Percentiles rank a stretch among this genome's conserved stretches.
Conservation (phyloP, 768 basidiomycete genomes). For the Auricularia heimuer region DNA sequence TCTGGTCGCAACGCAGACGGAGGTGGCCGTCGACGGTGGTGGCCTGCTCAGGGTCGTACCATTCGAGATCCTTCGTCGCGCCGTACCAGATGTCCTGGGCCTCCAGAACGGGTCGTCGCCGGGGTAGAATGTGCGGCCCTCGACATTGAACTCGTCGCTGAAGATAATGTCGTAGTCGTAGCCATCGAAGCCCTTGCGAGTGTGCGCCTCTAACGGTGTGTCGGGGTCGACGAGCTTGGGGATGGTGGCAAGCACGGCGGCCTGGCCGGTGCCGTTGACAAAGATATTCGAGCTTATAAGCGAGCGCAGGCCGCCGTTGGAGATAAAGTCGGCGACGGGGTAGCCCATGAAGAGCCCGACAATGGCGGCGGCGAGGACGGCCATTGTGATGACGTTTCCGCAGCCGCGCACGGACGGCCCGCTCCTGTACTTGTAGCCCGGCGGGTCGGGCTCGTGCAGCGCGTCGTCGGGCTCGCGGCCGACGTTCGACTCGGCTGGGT, state of each 20-base stretch:
- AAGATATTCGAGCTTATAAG: constrained; percentile 41
- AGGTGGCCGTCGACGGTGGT: constrained; percentile 58
- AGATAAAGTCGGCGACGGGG: constrained; percentile 47
- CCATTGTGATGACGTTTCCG: constrained; percentile 64
- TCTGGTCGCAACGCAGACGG: constrained; percentile 56
- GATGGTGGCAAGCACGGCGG: constrained; percentile 34
- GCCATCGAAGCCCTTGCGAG: constrained; percentile 21
- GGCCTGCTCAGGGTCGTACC: constrained; percentile 60
- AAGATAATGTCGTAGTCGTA: constrained; percentile 22
- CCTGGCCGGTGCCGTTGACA: constrained; percentile 63
- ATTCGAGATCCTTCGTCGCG: constrained; percentile 19
- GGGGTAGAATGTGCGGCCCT: constrained; percentile 17
- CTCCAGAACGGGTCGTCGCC: constrained; percentile 36
- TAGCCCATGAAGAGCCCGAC: constrained; percentile 84
- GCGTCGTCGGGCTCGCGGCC: constrained; percentile 68
- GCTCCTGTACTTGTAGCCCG: constrained; percentile 32
- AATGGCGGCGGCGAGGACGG: constrained; percentile 57
- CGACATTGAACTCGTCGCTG: constrained; percentile 29
- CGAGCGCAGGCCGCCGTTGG: constrained; percentile 40
- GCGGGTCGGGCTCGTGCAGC: constrained; percentile 80
- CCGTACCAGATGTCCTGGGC: constrained; percentile 34
- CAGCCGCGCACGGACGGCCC: constrained; percentile 45
- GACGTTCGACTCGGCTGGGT: constrained; percentile 2
- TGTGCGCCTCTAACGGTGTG: constrained; percentile 22
- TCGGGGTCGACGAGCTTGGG: constrained; percentile 27